Evolutionary conservation across 352 stramenopile genomes (phyloP), one percentile per base, ranked within the genome.

Genomic region (Pythium apleroticum): DNA sequence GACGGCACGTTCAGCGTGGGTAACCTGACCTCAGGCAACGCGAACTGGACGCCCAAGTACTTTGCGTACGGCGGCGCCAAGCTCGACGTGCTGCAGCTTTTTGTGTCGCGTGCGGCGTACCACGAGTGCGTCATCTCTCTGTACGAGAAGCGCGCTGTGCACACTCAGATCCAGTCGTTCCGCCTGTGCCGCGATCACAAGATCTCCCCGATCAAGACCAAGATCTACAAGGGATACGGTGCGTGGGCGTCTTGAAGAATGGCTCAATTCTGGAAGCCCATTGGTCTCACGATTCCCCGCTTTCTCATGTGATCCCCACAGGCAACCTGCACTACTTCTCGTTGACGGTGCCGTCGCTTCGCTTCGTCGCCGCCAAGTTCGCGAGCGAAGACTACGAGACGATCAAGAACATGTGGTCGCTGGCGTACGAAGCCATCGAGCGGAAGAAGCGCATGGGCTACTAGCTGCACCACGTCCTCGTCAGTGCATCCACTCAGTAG

Each of bases 211-310:
- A 90, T 92, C 71, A 92, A 92, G 68, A 88, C 71, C 79, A 94
- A 94, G 66, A 94, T 94, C 62, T 94, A 94, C 78, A 94, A 92
- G 65, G 81, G 84, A 30, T 94, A 92, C 46, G 85, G 78, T 88
- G 37, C 24, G 72, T 68, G 27, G n/a, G n/a, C n/a, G n/a, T n/a
- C n/a, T n/a, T n/a, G n/a, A n/a, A 30, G 5, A 33, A 14, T 56
- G 19, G 30, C 19, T 24, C 24, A 52, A 28, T 12, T 28, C 7
- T 28, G n/a, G 8, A 24, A 52, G 45, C n/a, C 17, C 11, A 4
- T 9, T 19, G 25, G 48, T 43, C 52, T 57, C 25, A 59, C 45
- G 11, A 17, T 2, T 2, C 5, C 20, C 3, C 30, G 57, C 7
- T 50, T 22, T 52, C 5, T 52, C 37, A n/a, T n/a, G n/a, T n/a